Base-by-base conservation (phyloP, 352 stramenopile species). In the Pythium chondricola region DNA sequence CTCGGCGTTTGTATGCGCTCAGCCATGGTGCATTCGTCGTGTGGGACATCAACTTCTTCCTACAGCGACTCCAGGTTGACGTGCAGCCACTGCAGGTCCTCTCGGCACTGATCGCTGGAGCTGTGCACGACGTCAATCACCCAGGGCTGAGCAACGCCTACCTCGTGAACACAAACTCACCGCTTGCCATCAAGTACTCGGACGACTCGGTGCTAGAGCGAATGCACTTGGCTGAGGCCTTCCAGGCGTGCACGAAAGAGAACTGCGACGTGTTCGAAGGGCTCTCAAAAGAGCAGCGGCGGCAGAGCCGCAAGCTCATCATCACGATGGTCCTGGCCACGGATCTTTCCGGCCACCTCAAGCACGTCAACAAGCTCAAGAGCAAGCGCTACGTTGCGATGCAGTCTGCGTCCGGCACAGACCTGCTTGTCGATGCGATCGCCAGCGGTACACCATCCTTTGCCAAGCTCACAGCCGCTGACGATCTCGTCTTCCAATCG, bases 51-150 rank as follows among this genome's bases (percentile, higher is more conserved):
- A 82, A 88, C 44, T 77, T 77, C 18, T 77, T 89, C 30, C 58
- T 91, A 7, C 65, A 60, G 3, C 64, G 67, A 1, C 60, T 87
- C 1, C 58, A 80, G 27, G 56, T 65, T 2, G 47, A 58, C 6
- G 63, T 59, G 13, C 63, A 65, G 6, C 56, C 75, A 0, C 44
- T 85, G 3, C 72, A 91, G 18, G 31, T 85, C 10, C 75, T 88
- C 29, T 82, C 85, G n/a, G 73, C 94, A 11, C 56, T 97, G 2
- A 49, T 98, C 10, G 84, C 90, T n/a, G 88, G 81, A 4, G 67
- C 93, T 2, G 70, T 94, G 21, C 93, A 98, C 56, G 93, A 98
- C 56, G 71, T 97, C 10, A 95, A 89, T 38, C 93, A 98, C 60
- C 82, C 85, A 0, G 93, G 93, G 9, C 78, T 92, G 14, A 97